Evolutionary conservation across 208 protist genomes (phyloP), one percentile per base, ranked within the genome.

Genomic region (Leishmania tropica): DNA sequence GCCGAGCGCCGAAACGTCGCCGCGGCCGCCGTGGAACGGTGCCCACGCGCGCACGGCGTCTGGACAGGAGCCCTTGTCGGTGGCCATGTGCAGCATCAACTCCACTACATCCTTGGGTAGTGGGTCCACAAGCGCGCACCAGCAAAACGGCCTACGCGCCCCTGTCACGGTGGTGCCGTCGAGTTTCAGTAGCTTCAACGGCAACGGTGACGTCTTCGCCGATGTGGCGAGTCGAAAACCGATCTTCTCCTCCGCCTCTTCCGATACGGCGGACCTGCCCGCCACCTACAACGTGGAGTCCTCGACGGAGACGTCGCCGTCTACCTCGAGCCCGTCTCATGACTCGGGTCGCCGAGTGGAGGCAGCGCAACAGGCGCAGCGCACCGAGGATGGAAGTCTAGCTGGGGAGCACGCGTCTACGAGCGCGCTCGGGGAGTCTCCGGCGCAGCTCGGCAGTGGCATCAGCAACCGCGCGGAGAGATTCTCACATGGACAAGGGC

Each of bases 201-300:
- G 40, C 35, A 31, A 13, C 40, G 31, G 21, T 40, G 56, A 35
- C 40, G 58, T 40, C 62, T 19, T 47, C 35, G 73, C 62, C n/a
- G 37, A 75, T 45, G 37, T 70, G 5, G 11, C 31, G 6, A 58
- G 24, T 58, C 53, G 54, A 35, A 62, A 77, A 8, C n/a, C 42
- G 56, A n/a, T 70, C 40, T 5, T 73, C 28, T 70, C 47, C 40
- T 35, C 76, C 24, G 13, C 78, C 37, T 11, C 47, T 13, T 73
- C 53, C 15, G 78, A 81, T 62, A 53, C 64, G 11, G 56, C 71
- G 28, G 75, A 79, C 48, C 78, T 58, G n/a, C 83, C 82, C 73
- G 68, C 78, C 28, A 37, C 64, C 6, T 82, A 80, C 78, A 76
- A 76, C 7, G 65, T 80, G 35, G 78, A 80, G 67, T 78, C 83